Conservation (phyloP, 1,139 yeast species). For the Nakaseomyces glabratus region DNA sequence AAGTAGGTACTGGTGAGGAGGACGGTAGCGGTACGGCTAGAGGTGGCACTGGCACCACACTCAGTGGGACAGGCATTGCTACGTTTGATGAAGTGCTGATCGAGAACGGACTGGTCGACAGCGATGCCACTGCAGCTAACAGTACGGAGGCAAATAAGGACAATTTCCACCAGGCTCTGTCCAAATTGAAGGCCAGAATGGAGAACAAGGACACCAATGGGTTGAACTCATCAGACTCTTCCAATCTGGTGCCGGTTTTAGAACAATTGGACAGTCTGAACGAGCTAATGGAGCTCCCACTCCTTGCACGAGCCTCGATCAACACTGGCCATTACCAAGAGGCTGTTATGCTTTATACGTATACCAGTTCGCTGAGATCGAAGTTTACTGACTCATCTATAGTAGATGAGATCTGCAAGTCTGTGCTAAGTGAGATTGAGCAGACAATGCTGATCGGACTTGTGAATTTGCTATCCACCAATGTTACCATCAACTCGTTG, state of each 20-base stretch:
- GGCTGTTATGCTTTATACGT: conserved; percentile 47
- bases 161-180: conserved; percentile 29
- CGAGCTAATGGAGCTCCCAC: conserved; percentile 76
- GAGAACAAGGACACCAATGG: conserved; percentile 11
- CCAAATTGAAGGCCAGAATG: conserved; percentile 23
- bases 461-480: conserved; percentile 60
- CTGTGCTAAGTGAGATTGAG: conserved; percentile 48
- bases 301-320: conserved; percentile 74
- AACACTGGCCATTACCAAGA: conserved; percentile 82
- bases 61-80: conserved; percentile 5
- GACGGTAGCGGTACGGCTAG: conserved; percentile 6
- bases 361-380: conserved; percentile 55
- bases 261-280: conserved; percentile 62
- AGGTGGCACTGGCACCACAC: conserved; percentile 17
- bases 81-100: conserved; percentile 6
- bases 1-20: conserved; percentile 21
- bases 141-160: conserved; percentile 22
- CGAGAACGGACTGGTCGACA: neutral
- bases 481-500: conserved; percentile 66
- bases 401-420: conserved; percentile 46
- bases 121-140: neutral
- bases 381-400: conserved; percentile 58
- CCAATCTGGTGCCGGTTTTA: conserved; percentile 38
- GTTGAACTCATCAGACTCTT: conserved; percentile 15
- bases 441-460: conserved; percentile 56